Evolutionary conservation across 257 asterid species (phyloP).

Genomic region (Cinchona pubescens): DNA sequence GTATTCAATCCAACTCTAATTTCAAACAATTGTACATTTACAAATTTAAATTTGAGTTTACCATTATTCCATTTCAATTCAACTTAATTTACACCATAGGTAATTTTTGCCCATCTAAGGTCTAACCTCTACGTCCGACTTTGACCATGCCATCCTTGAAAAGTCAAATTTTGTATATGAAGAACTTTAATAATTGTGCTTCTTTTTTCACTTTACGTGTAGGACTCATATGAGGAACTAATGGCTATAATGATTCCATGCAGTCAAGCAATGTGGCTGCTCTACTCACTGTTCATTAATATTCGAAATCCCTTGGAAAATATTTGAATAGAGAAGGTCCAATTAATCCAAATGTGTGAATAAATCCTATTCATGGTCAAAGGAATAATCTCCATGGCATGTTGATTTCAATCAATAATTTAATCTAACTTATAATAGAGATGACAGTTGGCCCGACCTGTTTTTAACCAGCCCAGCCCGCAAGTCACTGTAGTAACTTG

Average conservation of each 20-base stretch:
- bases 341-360: neutral
- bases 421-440: conserved; percentile 6
- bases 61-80: too few species aligned
- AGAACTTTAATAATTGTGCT: neutral
- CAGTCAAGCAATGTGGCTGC: conserved; percentile 4
- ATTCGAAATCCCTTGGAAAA: conserved; percentile 24
- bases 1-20: too few species aligned
- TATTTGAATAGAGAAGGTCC: conserved; percentile 21
- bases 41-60: too few species aligned
- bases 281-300: neutral
- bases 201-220: neutral
- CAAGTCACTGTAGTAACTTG: too few species aligned
- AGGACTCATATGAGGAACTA: neutral
- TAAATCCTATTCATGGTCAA: conserved; percentile 28
- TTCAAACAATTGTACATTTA: too few species aligned
- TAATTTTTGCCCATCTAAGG: too few species aligned
- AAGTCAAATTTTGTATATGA: neutral
- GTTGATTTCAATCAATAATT: conserved; percentile 12
- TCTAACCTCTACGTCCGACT: too few species aligned
- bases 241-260: conserved; percentile 6
- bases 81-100: too few species aligned
- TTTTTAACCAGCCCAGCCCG: too few species aligned
- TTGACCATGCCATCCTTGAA: neutral
- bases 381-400: conserved; percentile 20
- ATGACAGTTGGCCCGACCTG: too few species aligned